Conservation (phyloP, 2,329 filamentous ascomycete genomes). For the Dothideomycetes sp. region DNA sequence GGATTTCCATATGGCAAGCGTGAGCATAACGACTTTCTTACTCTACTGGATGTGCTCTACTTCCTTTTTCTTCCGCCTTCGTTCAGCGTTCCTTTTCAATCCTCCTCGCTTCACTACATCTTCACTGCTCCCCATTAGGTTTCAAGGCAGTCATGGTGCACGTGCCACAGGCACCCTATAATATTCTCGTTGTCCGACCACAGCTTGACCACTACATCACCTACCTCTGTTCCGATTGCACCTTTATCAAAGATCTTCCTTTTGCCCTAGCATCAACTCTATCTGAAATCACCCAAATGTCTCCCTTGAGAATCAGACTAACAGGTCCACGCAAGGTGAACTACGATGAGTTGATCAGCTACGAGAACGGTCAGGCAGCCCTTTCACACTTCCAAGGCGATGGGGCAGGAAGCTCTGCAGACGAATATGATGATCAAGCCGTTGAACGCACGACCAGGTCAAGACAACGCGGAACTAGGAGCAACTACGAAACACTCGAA, state of each 20-base stretch:
- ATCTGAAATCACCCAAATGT: constrained; percentile 1
- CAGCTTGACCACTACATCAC: too few species aligned
- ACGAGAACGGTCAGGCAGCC: constrained; percentile 36
- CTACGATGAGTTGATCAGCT: constrained; percentile 31
- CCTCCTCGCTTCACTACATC: background rate
- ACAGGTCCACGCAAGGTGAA: constrained; percentile 26
- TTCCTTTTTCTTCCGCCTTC: too few species aligned
- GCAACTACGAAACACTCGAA: too few species aligned
- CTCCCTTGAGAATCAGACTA: constrained; percentile 4
- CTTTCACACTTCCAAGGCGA: constrained; percentile 27
- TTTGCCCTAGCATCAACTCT: background rate
- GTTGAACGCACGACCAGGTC: too few species aligned
- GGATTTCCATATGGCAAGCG: constrained; percentile 28
- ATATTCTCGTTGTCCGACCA: too few species aligned
- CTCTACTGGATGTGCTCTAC: too few species aligned
- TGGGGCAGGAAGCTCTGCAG: background rate
- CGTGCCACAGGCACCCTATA: too few species aligned
- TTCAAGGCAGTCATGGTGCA: too few species aligned
- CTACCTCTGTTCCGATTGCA: background rate
- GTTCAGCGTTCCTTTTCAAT: too few species aligned
- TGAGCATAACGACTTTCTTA: constrained; percentile 18
- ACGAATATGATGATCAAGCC: constrained; percentile 4
- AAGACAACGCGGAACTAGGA: too few species aligned
- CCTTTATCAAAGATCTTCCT: background rate
- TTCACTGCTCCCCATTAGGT: background rate